Evolutionary conservation across 129 eudicot species (phyloP).

Genomic region (Flaveria brownii): DNA sequence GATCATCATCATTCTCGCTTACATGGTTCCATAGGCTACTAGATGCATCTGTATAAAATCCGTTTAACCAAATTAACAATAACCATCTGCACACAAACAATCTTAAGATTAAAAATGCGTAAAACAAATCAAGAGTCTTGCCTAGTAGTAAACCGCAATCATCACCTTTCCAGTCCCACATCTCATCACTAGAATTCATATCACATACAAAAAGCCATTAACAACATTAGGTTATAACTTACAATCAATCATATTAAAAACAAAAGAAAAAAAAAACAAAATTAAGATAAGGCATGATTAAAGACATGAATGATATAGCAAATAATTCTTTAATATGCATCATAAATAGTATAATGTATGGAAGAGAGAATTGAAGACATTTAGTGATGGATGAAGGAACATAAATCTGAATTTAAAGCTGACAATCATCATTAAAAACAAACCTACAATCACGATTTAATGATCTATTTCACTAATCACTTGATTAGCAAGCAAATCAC

Average conservation of each 20-base stretch:
- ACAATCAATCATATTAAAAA: neutral
- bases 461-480: constrained; percentile 26
- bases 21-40: constrained; percentile 46
- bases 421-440: constrained; percentile 20
- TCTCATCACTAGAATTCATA: constrained; percentile 40
- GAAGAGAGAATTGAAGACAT: constrained; percentile 20
- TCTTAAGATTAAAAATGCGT: neutral
- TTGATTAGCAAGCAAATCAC: constrained; percentile 21
- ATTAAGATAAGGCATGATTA: neutral
- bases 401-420: constrained; percentile 33
- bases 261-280: neutral
- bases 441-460: neutral
- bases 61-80: constrained; percentile 22
- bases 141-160: constrained; percentile 53
- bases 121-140: constrained; percentile 14
- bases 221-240: neutral
- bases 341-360: constrained; percentile 13
- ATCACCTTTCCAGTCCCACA: constrained; percentile 67
- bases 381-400: neutral
- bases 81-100: neutral
- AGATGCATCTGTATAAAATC: constrained; percentile 47
- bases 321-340: constrained; percentile 15
- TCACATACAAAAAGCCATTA: neutral
- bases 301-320: neutral
- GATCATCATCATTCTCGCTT: constrained; percentile 46